Evolutionary conservation across 805 yeast species (phyloP), one percentile per base, ranked within the genome.

Genomic region (Ogataea nakhonphanomensis): DNA sequence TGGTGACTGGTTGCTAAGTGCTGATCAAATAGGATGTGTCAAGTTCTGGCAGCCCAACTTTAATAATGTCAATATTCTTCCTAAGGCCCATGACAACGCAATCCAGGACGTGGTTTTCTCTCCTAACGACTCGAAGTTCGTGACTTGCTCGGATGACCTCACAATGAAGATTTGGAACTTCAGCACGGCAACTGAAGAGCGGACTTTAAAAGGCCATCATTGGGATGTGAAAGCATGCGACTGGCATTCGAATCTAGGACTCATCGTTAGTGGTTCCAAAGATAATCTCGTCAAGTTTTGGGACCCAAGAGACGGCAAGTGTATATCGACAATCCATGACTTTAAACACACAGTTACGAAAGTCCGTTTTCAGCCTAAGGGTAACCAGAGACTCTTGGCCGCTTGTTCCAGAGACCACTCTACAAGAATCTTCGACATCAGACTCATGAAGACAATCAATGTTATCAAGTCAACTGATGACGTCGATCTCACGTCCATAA

Each of bases 161-260:
- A 74, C 83, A 5, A 68, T 91, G 45, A 95, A 93, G 59, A 81
- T 93, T 27, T 93, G 98, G 97, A 87, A 90, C 64, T 93, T 93
- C 65, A 83, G 86, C 57, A 86, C 84, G 56, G 93, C 93, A 26
- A 69, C 74, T 43, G 93, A 87, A 51, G 99, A 93, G 58, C 66
- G 85, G 34, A 71, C 78, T 0, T 69, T 93, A 39, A 73, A 79
- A 17, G 98, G 98, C 2, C 99, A 93, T 64, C 96, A 95, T 60
- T 93, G 99, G 99, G 99, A 93, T 64, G 97, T 93, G 15, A 93
- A 93, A 59, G 79, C 90, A 39, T 86, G 95, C 39, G 98, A 93
- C 62, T 93, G 99, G 99, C 99, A 93, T 62, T 86, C 95, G 5
- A 71, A 74, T 9, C 66, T 87, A 63, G 96, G 97, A 0, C 70